Evolutionary conservation across 257 asterid species (phyloP), one percentile per base, ranked within the genome.

Genomic region (Ajuga chamaepitys): DNA sequence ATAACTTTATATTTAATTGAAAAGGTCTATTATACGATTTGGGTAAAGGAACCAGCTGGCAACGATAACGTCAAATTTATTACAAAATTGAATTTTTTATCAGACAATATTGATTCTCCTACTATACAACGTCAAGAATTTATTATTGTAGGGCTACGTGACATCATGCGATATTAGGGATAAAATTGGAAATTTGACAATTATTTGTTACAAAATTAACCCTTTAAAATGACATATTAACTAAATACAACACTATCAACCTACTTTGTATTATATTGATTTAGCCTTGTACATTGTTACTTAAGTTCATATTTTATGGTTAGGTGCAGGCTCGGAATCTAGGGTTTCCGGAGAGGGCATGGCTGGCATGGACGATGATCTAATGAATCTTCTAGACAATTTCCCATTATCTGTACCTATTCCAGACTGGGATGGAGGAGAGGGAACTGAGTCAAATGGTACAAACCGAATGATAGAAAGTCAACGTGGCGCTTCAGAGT

Each of bases 371-470:
- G 95, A 86, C 13, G 89, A 86, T 13, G 92, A 82, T 50, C 50
- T 88, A 35, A 50, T 78, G 75, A 70, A 78, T 53, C 82, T 88
- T 35, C 82, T 88, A 0, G 84, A 84, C 56, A 75, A 70, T 42
- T 82, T 81, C 22, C 96, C 95, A 1, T n/a, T 82, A 44, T 68
- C 80, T 1, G 86, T 72, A 5, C 82, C 83, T 7, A 74, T 84
- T 54, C 88, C 89, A 0, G 79, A 88, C 9, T 84, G 91, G 95
- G 45, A 71, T 28, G 79, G 74, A 51, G 81, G 26, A 17, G 64
- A 75, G 11, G 81, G 48, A 17, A 50, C 42, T 4, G 75, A 57
- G 30, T 47, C 71, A 1, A 24, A 48, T 38, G 80, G 76, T 66
- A 70, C 77, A 69, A 57, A 16, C 47, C 10, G 21, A 1, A 40